Conservation (phyloP, 2,329 filamentous ascomycete genomes). For the Colletotrichum musicola region DNA sequence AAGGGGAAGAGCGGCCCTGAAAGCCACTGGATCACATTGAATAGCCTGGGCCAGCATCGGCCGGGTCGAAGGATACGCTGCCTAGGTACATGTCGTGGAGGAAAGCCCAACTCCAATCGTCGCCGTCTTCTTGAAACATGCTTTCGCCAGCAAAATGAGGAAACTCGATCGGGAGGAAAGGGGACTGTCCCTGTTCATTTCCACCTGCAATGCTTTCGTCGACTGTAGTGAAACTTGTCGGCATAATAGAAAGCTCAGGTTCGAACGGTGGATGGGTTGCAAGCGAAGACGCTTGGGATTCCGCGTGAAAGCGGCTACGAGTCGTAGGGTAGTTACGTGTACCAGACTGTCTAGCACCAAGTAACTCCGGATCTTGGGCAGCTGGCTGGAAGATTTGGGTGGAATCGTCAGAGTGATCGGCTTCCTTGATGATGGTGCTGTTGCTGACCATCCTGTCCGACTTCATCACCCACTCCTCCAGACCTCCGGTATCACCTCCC, state of each 20-base stretch:
- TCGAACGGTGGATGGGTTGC: too few species aligned
- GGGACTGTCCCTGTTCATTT: neutral
- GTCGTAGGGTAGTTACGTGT: neutral
- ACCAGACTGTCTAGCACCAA: neutral
- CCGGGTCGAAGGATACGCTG: slow-evolving; percentile 1
- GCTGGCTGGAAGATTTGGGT: slow-evolving; percentile 44
- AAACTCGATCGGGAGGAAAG: neutral
- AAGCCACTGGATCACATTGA: neutral
- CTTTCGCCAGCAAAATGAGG: neutral
- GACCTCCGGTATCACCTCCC: slow-evolving; percentile 60
- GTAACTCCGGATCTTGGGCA: neutral
- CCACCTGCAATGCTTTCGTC: neutral
- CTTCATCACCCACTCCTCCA: slow-evolving; percentile 66
- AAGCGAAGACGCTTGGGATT: too few species aligned
- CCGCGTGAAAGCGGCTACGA: too few species aligned
- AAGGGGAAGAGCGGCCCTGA: neutral
- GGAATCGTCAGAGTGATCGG: slow-evolving; percentile 40
- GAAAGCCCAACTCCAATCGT: slow-evolving; percentile 26
- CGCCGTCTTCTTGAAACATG: neutral
- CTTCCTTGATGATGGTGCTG: slow-evolving; percentile 52
- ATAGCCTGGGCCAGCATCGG: neutral
- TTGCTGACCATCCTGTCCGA: slow-evolving; percentile 57
- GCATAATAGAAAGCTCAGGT: too few species aligned
- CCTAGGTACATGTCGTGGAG: slow-evolving; percentile 26
- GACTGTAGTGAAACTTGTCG: neutral